Percentiles rank a stretch among this genome's conserved stretches.
phyloP scores from a whole-genome alignment of 192 early-diverging fungal genomes.

The Podila epicladia region DNA sequence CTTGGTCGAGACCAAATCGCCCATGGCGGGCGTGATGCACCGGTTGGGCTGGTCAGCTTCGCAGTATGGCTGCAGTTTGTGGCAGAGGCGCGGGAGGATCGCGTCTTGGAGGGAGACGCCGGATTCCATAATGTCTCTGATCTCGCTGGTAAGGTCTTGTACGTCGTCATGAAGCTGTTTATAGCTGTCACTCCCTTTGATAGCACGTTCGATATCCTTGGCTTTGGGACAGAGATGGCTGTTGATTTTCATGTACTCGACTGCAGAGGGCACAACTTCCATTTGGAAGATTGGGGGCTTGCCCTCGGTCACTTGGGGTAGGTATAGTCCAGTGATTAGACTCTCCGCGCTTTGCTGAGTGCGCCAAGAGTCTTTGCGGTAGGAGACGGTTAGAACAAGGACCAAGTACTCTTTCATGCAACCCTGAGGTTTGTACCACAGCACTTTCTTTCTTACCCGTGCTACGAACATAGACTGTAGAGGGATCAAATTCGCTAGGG shows the following conservation, averaged over 20 bases:
- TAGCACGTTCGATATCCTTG: background rate
- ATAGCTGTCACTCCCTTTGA: background rate
- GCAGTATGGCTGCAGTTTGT: background rate
- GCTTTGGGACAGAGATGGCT: constrained; percentile 6
- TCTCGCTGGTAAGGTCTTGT: background rate
- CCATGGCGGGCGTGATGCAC: constrained; percentile 1
- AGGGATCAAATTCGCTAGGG: constrained; percentile 1
- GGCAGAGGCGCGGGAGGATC: constrained; percentile 13
- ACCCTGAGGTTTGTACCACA: background rate
- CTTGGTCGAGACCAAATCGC: background rate
- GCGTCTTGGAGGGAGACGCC: background rate
- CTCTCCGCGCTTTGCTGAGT: constrained; percentile 27
- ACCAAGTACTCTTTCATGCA: background rate
- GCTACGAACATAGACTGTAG: background rate
- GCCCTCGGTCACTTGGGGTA: background rate
- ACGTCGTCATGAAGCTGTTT: background rate
- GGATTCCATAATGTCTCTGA: background rate
- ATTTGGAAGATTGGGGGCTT: background rate
- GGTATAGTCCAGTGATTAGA: constrained; percentile 22
- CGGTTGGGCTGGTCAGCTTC: background rate
- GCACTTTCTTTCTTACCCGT: constrained; percentile 7
- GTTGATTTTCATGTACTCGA: constrained; percentile 21
- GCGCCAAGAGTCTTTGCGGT: constrained; percentile 13
- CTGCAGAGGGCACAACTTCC: background rate
- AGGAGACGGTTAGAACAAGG: background rate